Percentiles rank a stretch among this genome's conserved stretches.
Evolutionary conservation across 257 asterid genomes (phyloP).

Genomic region (Nicotiana paniculata): DNA sequence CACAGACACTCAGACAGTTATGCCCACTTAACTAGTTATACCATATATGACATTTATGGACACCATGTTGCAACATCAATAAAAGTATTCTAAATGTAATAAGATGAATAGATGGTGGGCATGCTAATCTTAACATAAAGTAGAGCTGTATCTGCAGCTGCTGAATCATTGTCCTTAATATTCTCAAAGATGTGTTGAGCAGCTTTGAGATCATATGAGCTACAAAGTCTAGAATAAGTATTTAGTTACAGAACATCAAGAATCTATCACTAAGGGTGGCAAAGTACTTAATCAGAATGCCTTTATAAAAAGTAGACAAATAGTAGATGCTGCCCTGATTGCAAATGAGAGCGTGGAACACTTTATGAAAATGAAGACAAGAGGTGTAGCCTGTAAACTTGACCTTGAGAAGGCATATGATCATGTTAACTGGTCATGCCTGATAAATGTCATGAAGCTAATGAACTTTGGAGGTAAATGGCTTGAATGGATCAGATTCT

Average conservation of each 20-base stretch:
- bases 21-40: background rate
- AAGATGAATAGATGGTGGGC: background rate
- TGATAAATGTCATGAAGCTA: too few relatives aligned
- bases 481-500: too few relatives aligned
- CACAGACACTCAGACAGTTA: background rate
- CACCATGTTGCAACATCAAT: background rate
- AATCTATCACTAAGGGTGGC: background rate
- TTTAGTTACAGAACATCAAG: background rate
- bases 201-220: conserved; percentile 19
- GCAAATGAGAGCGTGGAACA: too few relatives aligned
- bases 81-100: background rate
- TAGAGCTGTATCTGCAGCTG: conserved; percentile 49
- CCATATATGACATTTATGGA: background rate
- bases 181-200: conserved; percentile 34
- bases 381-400: too few relatives aligned
- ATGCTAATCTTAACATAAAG: background rate
- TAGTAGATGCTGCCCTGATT: too few relatives aligned
- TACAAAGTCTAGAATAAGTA: too few relatives aligned
- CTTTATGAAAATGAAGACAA: too few relatives aligned
- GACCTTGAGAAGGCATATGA: too few relatives aligned
- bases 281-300: background rate
- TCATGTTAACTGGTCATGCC: too few relatives aligned
- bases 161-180: conserved; percentile 35
- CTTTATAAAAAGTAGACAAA: too few relatives aligned
- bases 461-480: too few relatives aligned